Evolutionary conservation across 1,284 basidiomycete species (phyloP), one percentile per base, ranked within the genome.

Genomic region (Leccinum griseonigrum): DNA sequence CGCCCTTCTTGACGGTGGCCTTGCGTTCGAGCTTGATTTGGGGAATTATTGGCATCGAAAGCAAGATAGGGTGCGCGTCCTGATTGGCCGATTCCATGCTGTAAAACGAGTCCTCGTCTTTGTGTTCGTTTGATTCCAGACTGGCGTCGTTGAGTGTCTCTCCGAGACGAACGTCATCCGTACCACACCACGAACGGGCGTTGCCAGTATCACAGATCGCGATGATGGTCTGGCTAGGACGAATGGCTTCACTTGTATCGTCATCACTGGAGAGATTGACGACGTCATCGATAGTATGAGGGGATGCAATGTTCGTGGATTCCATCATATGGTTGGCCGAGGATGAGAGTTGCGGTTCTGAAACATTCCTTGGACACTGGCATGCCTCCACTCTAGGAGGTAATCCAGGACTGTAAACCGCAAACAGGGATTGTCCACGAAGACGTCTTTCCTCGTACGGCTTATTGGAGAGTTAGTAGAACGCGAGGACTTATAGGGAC

Each of bases 21-120:
- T 69, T 72, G 46, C 71, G 69, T 29, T 71, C 64, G 3, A 71
- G 70, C 29, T 64, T 71, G 54, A 71, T 71, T 56, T 54, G 60
- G 22, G 70, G 70, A n/a, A 71, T 74, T 1, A 65, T 58, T 8
- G 73, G 70, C 60, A 71, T 71, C 8, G 73, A 73, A 55, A 74
- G 64, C 54, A 73, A 60, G 36, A 66, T 31, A 4, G 60, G 59
- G 40, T 71, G 70, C 1, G 57, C 56, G 4, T 72, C 70, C n/a
- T 69, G 64, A 48, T 71, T 64, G 22, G 71, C 70, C 16, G 73
- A 74, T 51, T 69, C 67, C 61, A 53, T 62, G 55, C 70, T 70
- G 14, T 74, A 73, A 0, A 72, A 53, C 3, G 73, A 72, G 26
- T 58, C 58, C 9, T 68, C 69, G 46, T 54, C 43, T n/a, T 58